Base-by-base conservation (phyloP, 2,329 filamentous ascomycete genomes). In the Pestalotiopsis fici region DNA sequence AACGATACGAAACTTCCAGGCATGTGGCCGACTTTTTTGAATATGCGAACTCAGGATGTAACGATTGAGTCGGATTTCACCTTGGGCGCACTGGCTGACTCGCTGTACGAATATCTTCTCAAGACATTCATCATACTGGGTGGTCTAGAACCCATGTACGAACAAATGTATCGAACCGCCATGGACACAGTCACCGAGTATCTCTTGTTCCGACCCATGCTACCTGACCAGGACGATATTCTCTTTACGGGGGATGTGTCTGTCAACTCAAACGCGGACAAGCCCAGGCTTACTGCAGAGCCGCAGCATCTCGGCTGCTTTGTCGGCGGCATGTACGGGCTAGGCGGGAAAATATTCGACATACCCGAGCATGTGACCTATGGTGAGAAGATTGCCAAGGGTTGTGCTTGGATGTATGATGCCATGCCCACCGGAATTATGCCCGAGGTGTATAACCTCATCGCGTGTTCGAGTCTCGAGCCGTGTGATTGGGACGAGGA, bases 1-100 rank as follows among this genome's bases (percentile, higher is more conserved):
- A 88, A 90, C 73, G 78, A 83, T 4, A 94, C 93, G 0, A 83
- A 81, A n/a, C 78, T 95, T 5, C 93, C 93, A 0, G 93, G 93
- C 2, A 86, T 96, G 82, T 96, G 91, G 91, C 92, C 92, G 1
- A 83, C 86, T 23, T 81, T 83, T 62, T 79, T 95, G 62, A 87
- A 94, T 76, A 85, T 78, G 82, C 82, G 72, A 81, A 85, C 70
- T 85, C 83, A 80, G 76, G 81, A 74, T 72, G 81, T 82, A 47
- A 67, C 79, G 13, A 73, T 71, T 18, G 79, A 79, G 9, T 77
- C 66, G 2, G 73, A 71, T n/a, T 89, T 86, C 71, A 86, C 85
- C 0, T 78, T 89, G 2, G 87, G 87, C 18, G 87, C 83, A 1
- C 75, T 84, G 47, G 81, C 85, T 3, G 87, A 90, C 72, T 88